These are phyloP conservation scores for Yamadazyma aaseri DNA, from an alignment of 1,139 yeast genomes.

Conservation along the genomic window DNA sequence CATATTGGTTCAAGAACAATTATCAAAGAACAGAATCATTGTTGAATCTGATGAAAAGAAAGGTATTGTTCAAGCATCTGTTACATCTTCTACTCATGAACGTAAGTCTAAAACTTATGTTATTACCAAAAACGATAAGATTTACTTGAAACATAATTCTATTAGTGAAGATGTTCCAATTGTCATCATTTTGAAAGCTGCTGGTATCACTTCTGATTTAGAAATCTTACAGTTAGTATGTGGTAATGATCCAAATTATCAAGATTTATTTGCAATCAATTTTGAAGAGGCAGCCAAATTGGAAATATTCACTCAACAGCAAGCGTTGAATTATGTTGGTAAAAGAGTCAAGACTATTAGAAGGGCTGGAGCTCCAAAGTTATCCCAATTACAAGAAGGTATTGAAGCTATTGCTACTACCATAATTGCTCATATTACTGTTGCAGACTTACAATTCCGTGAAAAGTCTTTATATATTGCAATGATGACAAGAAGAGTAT, in stretches of 20 bases:
- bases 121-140: conserved; percentile 84
- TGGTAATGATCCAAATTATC: conserved; percentile 84
- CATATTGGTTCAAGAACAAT: conserved; percentile 92
- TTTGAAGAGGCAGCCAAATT: conserved; percentile 90
- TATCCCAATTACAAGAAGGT: conserved; percentile 87
- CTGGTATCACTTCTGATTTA: conserved; percentile 88
- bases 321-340: conserved; percentile 90
- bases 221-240: conserved; percentile 94
- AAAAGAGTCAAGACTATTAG: conserved; percentile 88
- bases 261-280: conserved; percentile 87
- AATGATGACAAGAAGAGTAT: conserved; percentile 92
- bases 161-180: conserved; percentile 95
- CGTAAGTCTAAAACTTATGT: conserved; percentile 96
- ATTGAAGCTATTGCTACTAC: conserved; percentile 96
- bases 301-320: conserved; percentile 88
- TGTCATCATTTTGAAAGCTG: conserved; percentile 89
- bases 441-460: conserved; percentile 80
- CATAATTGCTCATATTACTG: conserved; percentile 91
- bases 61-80: conserved; percentile 93
- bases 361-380: conserved; percentile 78
- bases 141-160: conserved; percentile 90
- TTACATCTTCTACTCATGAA: conserved; percentile 96
- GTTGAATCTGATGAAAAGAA: conserved; percentile 97
- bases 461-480: conserved; percentile 95
- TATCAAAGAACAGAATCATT: conserved; percentile 93